A percentile compares a stretch with the other conserved stretches of the same genome.
These are phyloP conservation scores for Alternaria sp. DNA, from an alignment of 2,329 filamentous ascomycete species.

Conservation along the genomic window DNA sequence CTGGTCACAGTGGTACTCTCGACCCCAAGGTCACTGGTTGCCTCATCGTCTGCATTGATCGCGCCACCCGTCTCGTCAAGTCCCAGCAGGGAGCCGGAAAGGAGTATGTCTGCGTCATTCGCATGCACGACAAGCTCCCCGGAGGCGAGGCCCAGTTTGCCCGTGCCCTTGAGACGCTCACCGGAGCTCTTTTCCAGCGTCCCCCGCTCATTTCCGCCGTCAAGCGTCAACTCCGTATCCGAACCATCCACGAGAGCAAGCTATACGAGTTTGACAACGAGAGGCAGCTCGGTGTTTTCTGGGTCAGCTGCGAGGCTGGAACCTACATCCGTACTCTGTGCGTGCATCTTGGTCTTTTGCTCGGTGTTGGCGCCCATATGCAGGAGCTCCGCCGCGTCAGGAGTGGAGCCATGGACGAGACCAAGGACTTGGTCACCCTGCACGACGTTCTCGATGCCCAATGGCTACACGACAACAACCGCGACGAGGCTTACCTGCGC, in stretches of 20 bases:
- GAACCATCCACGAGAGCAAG: slow-evolving; percentile 97
- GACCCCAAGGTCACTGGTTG: slow-evolving; percentile 98
- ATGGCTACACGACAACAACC: slow-evolving; percentile 93
- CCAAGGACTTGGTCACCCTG: slow-evolving; percentile 85
- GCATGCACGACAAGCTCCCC: slow-evolving; percentile 92
- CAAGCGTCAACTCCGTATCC: slow-evolving; percentile 97
- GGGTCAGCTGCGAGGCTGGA: slow-evolving; percentile 98
- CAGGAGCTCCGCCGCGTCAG: slow-evolving; percentile 95
- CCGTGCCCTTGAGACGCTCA: slow-evolving; percentile 92
- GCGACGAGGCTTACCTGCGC: slow-evolving; percentile 91
- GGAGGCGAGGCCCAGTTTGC: slow-evolving; percentile 93
- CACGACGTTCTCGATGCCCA: slow-evolving; percentile 96
- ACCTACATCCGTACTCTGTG: slow-evolving; percentile 99
- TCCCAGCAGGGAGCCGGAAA: slow-evolving; percentile 99
- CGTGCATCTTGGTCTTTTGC: slow-evolving; percentile 81
- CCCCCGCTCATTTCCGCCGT: slow-evolving; percentile 97
- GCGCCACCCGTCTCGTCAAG: slow-evolving; percentile 96
- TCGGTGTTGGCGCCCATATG: slow-evolving; percentile 94
- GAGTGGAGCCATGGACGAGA: slow-evolving; percentile 93
- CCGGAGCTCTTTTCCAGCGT: slow-evolving; percentile 94
- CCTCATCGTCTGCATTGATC: slow-evolving; percentile 93
- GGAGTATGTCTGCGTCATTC: slow-evolving; percentile 96
- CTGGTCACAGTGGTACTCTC: slow-evolving; percentile 96
- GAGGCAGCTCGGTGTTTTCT: slow-evolving; percentile 95
- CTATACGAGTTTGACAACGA: slow-evolving; percentile 97